Conservation (phyloP, 129 eudicot species). For the Heracleum sosnowskyi region DNA sequence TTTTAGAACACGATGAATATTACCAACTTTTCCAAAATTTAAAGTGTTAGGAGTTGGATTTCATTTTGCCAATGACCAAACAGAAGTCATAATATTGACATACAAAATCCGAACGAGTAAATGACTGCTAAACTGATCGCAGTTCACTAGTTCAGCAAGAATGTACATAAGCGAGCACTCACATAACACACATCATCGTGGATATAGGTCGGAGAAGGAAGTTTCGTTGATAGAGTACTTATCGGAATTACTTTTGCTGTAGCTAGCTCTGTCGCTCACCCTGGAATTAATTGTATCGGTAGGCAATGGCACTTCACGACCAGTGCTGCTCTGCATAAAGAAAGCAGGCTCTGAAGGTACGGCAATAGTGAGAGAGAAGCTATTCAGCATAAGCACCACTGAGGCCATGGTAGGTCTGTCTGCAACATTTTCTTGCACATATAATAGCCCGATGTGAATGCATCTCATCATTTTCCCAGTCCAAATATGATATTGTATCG, state of each 20-base stretch:
- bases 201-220: background rate
- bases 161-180: too few species aligned
- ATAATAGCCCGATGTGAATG: conserved; percentile 20
- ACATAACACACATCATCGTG: background rate
- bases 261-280: background rate
- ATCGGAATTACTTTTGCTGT: background rate
- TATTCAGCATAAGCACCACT: conserved; percentile 12
- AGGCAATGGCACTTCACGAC: background rate
- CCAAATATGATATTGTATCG: too few species aligned
- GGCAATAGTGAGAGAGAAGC: background rate
- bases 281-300: background rate
- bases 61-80: too few species aligned
- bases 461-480: conserved; percentile 1
- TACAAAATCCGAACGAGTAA: too few species aligned
- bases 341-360: conserved; percentile 14
- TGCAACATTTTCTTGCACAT: conserved; percentile 15
- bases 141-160: too few species aligned
- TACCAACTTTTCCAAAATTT: too few species aligned
- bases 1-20: too few species aligned
- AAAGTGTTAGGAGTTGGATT: too few species aligned
- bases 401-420: conserved; percentile 17
- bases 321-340: background rate
- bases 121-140: too few species aligned
- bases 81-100: too few species aligned
- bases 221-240: background rate